Evolutionary conservation across 495 filamentous ascomycete genomes (phyloP).

Genomic region (Pseudevernia furfuracea): DNA sequence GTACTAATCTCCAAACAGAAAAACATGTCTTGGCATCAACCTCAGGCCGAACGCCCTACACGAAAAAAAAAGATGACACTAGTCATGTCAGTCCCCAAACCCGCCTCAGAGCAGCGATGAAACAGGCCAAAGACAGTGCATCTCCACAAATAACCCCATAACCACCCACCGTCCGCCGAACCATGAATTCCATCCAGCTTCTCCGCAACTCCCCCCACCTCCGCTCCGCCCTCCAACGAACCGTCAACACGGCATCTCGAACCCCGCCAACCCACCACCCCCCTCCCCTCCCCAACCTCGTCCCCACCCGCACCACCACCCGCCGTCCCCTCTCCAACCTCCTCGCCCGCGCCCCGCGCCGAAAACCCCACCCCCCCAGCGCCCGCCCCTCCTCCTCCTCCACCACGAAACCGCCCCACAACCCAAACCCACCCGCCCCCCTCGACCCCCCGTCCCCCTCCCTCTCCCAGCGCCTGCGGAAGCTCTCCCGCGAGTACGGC

Average conservation of each 20-base stretch:
- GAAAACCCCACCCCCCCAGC: neutral
- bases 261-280: neutral
- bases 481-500: slow-evolving; percentile 88
- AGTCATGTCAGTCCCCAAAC: neutral
- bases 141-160: neutral
- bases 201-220: slow-evolving; percentile 5
- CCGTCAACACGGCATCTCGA: neutral
- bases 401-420: slow-evolving; percentile 6
- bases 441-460: slow-evolving; percentile 34
- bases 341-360: neutral
- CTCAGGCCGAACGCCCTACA: neutral
- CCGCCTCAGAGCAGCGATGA: neutral
- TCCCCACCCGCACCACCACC: neutral
- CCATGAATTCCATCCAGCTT: slow-evolving; percentile 17
- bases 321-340: neutral
- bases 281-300: neutral
- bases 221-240: slow-evolving; percentile 10
- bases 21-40: neutral
- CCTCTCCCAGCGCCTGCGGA: slow-evolving; percentile 62
- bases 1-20: neutral
- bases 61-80: neutral
- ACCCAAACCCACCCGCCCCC: slow-evolving; percentile 15
- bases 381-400: slow-evolving; percentile 14
- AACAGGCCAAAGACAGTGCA: neutral
- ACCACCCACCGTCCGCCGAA: neutral